phyloP scores from a whole-genome alignment of 257 asterid genomes.

The Capsicum chinense region DNA sequence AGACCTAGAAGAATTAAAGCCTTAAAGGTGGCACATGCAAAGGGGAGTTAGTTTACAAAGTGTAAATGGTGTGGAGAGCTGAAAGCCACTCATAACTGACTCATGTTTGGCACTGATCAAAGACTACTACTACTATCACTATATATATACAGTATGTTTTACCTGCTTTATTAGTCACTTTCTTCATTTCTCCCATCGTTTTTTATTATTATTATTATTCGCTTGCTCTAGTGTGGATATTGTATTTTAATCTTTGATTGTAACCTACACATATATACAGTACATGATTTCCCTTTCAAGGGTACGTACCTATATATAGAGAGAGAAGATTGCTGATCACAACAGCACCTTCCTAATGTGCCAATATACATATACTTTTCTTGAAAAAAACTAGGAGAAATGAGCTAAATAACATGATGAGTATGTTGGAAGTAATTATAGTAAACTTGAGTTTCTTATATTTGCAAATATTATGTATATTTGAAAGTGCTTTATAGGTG shows the following conservation, averaged over 20 bases:
- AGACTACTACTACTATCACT: constrained; percentile 15
- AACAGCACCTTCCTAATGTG: background rate
- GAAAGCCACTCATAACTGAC: constrained; percentile 71
- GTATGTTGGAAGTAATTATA: too few species aligned
- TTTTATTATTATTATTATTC: constrained; percentile 29
- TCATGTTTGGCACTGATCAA: constrained; percentile 41
- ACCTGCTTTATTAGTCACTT: constrained; percentile 26
- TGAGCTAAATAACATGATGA: background rate
- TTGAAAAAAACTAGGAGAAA: background rate
- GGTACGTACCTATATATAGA: background rate
- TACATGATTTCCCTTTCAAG: constrained; percentile 25
- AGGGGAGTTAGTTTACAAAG: constrained; percentile 26
- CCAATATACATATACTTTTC: background rate
- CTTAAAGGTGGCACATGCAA: constrained; percentile 46
- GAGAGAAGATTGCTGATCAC: background rate
- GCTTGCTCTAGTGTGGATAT: constrained; percentile 13
- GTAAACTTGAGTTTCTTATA: too few species aligned
- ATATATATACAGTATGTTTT: background rate
- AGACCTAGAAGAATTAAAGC: background rate
- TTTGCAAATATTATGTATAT: too few species aligned
- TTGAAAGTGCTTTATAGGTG: background rate
- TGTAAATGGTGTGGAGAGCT: constrained; percentile 28
- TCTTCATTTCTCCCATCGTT: background rate
- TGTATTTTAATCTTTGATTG: constrained; percentile 10
- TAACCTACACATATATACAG: constrained; percentile 15